Base-by-base conservation (phyloP, 768 basidiomycete species). In the Tulasnella sp. region DNA sequence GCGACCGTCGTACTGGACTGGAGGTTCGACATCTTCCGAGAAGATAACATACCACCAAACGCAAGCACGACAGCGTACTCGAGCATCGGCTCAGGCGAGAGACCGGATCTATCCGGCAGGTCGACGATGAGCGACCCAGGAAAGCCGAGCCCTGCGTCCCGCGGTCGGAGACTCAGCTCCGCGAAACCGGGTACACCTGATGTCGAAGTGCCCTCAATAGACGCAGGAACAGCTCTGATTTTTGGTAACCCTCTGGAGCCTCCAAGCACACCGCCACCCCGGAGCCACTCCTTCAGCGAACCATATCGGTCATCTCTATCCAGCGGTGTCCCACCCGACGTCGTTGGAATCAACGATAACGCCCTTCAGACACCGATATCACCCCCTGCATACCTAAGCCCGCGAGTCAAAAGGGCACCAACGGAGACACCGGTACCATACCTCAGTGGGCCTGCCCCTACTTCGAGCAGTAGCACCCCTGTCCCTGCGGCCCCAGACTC, bases 1-100 rank as follows among this genome's bases (percentile, higher is more conserved):
- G 72, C 72, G 1, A 73, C 42, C 41, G 44, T 68, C 22, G 72
- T 52, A 14, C 44, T 73, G 17, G 72, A 73, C 40, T 73, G 72
- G 72, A 41, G 65, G 47, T 73, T 71, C 67, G 72, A 73, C 42
- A 62, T 73, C 26, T 68, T 73, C 67, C 19, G 19, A 2, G 41
- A 69, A 22, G 67, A 69, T 40, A 41, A 40, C 34, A 19, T 22
- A 64, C 34, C 9, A 16, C 19, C 59, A 34, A 37, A 40, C 17
- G 44, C 34, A 6, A 32, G 62, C 62, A 36, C 22, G 6, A 4
- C 34, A 6, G 39, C n/a, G 41, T 40, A n/a, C 2, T 17, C 64
- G 11, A 36, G 35, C 64, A 65, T 34, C 39, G 6, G n/a, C 36
- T 41, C 64, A 19, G 5, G 17, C 1, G 11, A 26, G 69, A 29